Evolutionary conservation across 139 green algal genomes (phyloP), one percentile per base, ranked within the genome.

Genomic region (Tetraselmis striata): DNA sequence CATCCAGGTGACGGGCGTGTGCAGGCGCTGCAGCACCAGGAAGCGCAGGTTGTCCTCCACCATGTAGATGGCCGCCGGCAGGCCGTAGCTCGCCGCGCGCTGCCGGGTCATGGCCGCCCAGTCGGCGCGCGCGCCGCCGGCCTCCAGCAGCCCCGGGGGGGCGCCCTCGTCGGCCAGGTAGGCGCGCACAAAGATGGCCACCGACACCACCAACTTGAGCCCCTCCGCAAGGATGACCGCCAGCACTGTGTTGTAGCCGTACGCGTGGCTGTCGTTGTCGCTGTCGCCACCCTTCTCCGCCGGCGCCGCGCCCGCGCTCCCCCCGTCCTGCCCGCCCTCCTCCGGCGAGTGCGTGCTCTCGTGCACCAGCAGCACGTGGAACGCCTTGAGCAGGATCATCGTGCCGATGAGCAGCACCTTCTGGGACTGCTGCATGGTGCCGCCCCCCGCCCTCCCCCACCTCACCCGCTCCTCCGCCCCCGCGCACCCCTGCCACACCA

Each of bases 21-120:
- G n/a, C 59, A 83, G 80, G 59, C 32, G 23, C 18, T 75, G 29
- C 18, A 83, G 80, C 2, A 83, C 80, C 2, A 80, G n/a, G 75
- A 83, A 83, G 2, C 75, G 18, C 5, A 81, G 31, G 77, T 81
- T 81, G n/a, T 83, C 45, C 45, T 67, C 45, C 45, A 67, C 45
- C 45, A 67, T 67, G 45, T 67, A 67, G 45, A 67, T 79, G 29
- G 29, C 76, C 5, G 29, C 76, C 5, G 76, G 29, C 5, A 45
- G 29, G 76, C 29, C 29, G 18, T 79, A 45, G 29, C 29, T 79
- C 76, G 18, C 5, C 29, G 76, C 76, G 18, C 76, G 29, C 29
- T 79, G 5, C 11, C 76, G 29, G 11, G 29, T 79, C 29, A 45
- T 31, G 29, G 29, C 5, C 29, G 76, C 29, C 29, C 29, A 79